Conservation (phyloP, 2,329 filamentous ascomycete genomes). For the Talaromyces sp. region DNA sequence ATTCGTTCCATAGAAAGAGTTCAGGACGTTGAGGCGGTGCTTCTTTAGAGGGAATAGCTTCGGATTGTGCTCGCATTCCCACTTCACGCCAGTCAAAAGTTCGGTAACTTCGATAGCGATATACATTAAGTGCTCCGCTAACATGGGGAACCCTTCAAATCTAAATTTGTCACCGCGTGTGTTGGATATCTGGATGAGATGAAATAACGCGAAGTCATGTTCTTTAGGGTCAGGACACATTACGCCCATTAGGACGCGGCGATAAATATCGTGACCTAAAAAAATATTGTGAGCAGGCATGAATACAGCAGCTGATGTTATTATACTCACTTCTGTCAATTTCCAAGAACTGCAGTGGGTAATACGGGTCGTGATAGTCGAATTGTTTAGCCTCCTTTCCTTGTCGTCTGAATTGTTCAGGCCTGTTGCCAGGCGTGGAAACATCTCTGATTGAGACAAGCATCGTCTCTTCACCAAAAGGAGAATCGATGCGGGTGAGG, state of each 20-base stretch:
- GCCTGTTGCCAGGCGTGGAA: conserved; percentile 43
- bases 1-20: conserved; percentile 64
- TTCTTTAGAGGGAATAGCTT: conserved; percentile 43
- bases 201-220: conserved; percentile 88
- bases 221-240: conserved; percentile 76
- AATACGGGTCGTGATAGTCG: conserved; percentile 40
- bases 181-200: conserved; percentile 91
- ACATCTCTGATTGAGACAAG: conserved; percentile 42
- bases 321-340: conserved; percentile 34
- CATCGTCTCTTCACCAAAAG: conserved; percentile 39
- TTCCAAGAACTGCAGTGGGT: conserved; percentile 35
- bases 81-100: conserved; percentile 78
- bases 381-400: conserved; percentile 33
- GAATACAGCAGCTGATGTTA: not conserved
- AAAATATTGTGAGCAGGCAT: conserved; percentile 15
- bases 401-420: conserved; percentile 33
- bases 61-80: conserved; percentile 70
- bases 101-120: conserved; percentile 75
- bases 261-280: conserved; percentile 67
- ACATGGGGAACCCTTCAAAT: conserved; percentile 83
- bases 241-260: conserved; percentile 78
- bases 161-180: conserved; percentile 94
- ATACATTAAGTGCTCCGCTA: conserved; percentile 83
- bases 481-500: conserved; percentile 27
- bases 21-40: conserved; percentile 55